Evolutionary conservation across 2,329 filamentous ascomycete species (phyloP).

Genomic region (Microcyclospora tardicrescens): DNA sequence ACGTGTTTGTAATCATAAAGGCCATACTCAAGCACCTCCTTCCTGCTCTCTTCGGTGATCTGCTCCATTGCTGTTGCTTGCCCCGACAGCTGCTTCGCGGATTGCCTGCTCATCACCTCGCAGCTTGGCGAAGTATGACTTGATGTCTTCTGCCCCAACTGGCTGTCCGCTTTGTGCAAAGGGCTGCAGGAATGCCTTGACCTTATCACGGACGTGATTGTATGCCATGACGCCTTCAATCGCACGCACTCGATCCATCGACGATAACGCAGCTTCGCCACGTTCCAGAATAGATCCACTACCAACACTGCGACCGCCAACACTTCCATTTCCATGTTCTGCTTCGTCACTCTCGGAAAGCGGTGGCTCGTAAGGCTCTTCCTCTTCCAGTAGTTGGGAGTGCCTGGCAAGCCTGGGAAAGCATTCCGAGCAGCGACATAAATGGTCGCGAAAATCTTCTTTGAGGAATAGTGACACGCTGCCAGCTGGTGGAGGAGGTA

Average conservation of each 20-base stretch:
- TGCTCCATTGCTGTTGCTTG: not conserved
- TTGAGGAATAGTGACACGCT: conserved; percentile 73
- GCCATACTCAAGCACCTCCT: too few relatives aligned
- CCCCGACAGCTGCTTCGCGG: conserved; percentile 19
- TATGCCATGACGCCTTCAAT: conserved; percentile 97
- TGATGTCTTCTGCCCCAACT: conserved; percentile 91
- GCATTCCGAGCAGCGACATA: conserved; percentile 76
- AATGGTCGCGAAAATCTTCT: conserved; percentile 60
- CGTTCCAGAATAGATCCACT: conserved; percentile 79
- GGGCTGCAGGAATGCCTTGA: conserved; percentile 87
- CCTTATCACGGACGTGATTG: conserved; percentile 86
- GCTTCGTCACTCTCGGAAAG: conserved; percentile 50
- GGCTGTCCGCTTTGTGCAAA: conserved; percentile 84
- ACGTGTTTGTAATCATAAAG: too few relatives aligned
- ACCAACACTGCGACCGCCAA: conserved; percentile 40
- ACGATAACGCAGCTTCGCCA: conserved; percentile 81
- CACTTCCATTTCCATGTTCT: conserved; percentile 37
- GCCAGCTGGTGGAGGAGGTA: conserved; percentile 43
- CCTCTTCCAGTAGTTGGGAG: conserved; percentile 78
- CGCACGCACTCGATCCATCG: conserved; percentile 80
- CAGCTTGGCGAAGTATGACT: conserved; percentile 87
- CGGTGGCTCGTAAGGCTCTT: conserved; percentile 87
- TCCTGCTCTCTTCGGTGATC: too few relatives aligned
- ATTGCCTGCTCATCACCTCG: conserved; percentile 61
- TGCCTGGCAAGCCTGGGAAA: conserved; percentile 59